Percentiles rank a stretch among this genome's conserved stretches.
These are phyloP conservation scores for Ophiorrhiza pumila DNA, from an alignment of 257 asterid species.

Conservation along the genomic window DNA sequence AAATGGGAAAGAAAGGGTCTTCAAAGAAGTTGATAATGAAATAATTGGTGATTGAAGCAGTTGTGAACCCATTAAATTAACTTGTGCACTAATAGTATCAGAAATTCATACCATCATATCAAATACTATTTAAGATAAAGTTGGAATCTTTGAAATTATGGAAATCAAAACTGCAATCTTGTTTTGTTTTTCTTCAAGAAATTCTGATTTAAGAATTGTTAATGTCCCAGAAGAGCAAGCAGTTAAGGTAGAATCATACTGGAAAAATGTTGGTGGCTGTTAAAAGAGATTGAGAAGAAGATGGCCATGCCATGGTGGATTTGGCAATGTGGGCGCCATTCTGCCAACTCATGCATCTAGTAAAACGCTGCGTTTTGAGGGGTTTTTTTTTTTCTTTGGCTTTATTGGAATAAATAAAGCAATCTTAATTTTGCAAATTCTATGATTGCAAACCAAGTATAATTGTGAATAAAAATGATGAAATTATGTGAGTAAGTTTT, in stretches of 20 bases:
- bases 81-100: background rate
- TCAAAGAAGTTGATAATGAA: conserved; percentile 16
- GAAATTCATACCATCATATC: conserved; percentile 3
- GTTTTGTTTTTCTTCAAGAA: background rate
- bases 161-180: background rate
- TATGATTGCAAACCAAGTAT: no score
- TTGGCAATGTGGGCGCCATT: conserved; percentile 16
- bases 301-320: background rate
- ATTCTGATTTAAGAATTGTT: background rate
- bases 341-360: conserved; percentile 4
- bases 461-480: no score
- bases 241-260: background rate
- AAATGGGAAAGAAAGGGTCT: background rate
- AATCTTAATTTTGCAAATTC: no score
- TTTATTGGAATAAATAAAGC: background rate
- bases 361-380: background rate
- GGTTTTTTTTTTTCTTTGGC: background rate
- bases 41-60: conserved; percentile 17
- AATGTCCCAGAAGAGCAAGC: background rate
- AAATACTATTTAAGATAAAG: background rate
- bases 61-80: conserved; percentile 15
- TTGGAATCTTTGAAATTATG: background rate
- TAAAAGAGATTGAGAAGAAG: conserved; percentile 11
- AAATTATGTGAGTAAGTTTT: no score
- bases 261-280: conserved; percentile 4